Base-by-base conservation (phyloP, 495 filamentous ascomycete genomes). In the Penicillium turbatum region DNA sequence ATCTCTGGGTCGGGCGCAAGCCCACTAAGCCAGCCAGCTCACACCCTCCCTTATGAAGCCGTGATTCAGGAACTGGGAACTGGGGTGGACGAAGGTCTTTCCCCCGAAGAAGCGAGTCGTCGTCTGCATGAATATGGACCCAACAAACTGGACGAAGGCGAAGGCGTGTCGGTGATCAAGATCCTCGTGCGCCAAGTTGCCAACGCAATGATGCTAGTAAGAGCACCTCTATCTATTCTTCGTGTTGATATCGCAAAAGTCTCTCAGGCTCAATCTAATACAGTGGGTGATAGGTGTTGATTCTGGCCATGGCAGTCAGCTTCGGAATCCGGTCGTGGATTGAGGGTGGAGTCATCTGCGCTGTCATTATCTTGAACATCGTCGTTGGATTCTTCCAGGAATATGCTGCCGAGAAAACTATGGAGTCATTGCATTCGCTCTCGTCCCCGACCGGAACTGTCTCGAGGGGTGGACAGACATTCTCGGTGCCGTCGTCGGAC, bases 331-430 rank as follows among this genome's bases (percentile, higher is more conserved):
- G 69, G 53, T 83, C 82, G 2, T 86, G 75, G 68, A 86, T 87
- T 53, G 85, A 88, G 71, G 85, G 83, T 39, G 83, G 79, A 52
- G 81, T 87, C 12, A 77, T 87, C 49, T 72, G 69, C 24, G 77
- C 75, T n/a, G 83, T 88, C 52, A 83, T 88, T 53, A 59, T 79
- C 6, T 71, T 86, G 46, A 87, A 88, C 61, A 76, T 88, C 53
- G 62, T 81, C 26, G 79, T 87, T 29, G 84, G 85, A 9, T 86
- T 86, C 62, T 77, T 79, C 35, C 83, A 87, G 61, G 85, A 88
- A 48, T 87, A 80, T 64, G 73, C 74, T 13, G 85, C 85, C 5
- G 83, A 85, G 57, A 86, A 88, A 72, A 87, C 82, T 1, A 86
- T 87, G 83, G 81, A 84, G 53, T 86, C 83, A 0, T 66, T 88